phyloP scores from a whole-genome alignment of 164 flowering plant genomes.

The Taxillus chinensis region DNA sequence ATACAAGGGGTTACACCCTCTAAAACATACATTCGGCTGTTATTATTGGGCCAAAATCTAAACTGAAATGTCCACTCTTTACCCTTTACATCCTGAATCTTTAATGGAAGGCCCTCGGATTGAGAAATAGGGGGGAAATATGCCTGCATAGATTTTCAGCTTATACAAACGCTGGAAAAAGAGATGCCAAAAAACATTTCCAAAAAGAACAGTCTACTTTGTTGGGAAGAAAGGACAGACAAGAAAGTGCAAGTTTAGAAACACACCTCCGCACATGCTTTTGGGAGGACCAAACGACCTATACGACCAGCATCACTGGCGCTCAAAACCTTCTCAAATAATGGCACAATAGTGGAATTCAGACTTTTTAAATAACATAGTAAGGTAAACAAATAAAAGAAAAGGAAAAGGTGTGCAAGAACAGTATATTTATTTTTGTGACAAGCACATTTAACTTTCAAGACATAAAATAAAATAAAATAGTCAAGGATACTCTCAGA shows the following conservation, averaged over 20 bases:
- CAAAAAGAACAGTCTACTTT: neutral
- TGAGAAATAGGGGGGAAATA: constrained; percentile 87
- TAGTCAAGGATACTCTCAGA: constrained; percentile 87
- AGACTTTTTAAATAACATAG: constrained; percentile 33
- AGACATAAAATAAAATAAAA: neutral
- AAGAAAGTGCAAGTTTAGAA: neutral
- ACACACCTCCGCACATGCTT: constrained; percentile 98
- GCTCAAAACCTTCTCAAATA: constrained; percentile 95
- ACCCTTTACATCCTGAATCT: constrained; percentile 88
- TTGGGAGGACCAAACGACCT: constrained; percentile 95
- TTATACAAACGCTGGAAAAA: constrained; percentile 10
- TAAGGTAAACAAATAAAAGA: constrained; percentile 27
- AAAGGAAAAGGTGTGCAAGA: neutral
- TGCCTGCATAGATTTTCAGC: constrained; percentile 48
- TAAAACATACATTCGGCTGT: constrained; percentile 97
- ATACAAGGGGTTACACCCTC: constrained; percentile 99
- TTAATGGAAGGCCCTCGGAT: constrained; percentile 85
- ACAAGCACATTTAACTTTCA: too few relatives aligned
- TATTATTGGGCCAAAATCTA: constrained; percentile 99
- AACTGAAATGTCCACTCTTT: constrained; percentile 98
- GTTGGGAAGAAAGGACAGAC: neutral
- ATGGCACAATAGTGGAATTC: constrained; percentile 79
- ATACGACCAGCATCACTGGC: constrained; percentile 99
- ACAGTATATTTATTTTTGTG: neutral
- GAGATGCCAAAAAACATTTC: neutral